These are phyloP conservation scores for Chlorella ohadii DNA, from an alignment of 139 green algal species.

Conservation along the genomic window DNA sequence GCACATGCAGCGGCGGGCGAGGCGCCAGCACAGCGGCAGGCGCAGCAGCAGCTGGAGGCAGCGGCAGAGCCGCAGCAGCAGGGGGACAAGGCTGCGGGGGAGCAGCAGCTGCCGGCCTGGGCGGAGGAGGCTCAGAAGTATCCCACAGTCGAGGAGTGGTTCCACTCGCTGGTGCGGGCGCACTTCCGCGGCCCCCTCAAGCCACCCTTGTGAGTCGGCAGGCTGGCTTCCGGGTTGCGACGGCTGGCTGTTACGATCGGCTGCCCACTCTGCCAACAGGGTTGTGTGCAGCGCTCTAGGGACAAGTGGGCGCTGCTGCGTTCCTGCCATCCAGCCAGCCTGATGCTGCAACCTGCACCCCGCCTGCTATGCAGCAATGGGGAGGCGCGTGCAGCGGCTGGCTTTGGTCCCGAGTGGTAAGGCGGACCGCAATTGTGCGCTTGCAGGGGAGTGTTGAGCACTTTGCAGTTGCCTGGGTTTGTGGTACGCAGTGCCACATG, in stretches of 20 bases:
- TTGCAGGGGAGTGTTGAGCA: no score
- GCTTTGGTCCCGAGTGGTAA: slow-evolving; percentile 78
- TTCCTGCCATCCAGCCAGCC: no score
- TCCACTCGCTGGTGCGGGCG: slow-evolving; percentile 73
- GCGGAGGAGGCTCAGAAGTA: slow-evolving; percentile 54
- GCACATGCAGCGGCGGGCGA: background rate
- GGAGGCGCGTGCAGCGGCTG: slow-evolving; percentile 69
- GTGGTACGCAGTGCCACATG: no score
- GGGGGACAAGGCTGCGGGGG: no score
- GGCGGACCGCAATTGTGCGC: background rate
- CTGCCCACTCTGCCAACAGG: no score
- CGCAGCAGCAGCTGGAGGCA: background rate
- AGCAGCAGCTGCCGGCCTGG: slow-evolving; percentile 42
- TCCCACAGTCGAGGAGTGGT: slow-evolving; percentile 70
- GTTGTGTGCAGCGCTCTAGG: no score
- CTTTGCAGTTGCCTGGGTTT: no score
- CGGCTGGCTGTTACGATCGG: no score
- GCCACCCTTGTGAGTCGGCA: slow-evolving; percentile 73
- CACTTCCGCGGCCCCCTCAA: slow-evolving; percentile 84
- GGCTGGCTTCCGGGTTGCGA: no score
- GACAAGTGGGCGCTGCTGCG: no score
- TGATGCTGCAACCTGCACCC: no score
- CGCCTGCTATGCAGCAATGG: slow-evolving; percentile 62
- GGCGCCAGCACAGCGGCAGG: slow-evolving; percentile 1
- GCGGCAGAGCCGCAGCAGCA: background rate